Conservation (phyloP, 2,329 filamentous ascomycete genomes). For the Penicillium sp. region DNA sequence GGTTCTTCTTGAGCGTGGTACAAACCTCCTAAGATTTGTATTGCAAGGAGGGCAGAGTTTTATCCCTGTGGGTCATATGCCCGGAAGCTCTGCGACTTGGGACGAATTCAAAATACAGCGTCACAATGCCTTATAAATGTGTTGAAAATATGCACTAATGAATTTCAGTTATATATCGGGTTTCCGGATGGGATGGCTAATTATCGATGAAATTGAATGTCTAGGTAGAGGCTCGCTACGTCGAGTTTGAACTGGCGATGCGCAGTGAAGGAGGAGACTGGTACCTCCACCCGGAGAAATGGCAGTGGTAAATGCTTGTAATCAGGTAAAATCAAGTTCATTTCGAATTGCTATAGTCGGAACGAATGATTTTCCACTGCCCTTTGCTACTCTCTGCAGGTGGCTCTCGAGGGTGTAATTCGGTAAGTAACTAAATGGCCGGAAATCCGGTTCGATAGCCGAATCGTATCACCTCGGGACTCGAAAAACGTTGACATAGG, state of each 20-base stretch:
- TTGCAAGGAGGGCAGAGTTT: no score
- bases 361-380: background rate
- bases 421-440: no score
- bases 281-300: constrained; percentile 9
- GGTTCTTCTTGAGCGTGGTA: no score
- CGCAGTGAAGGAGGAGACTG: constrained; percentile 7
- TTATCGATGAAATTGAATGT: constrained; percentile 10
- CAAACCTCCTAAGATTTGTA: no score
- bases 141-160: constrained; percentile 8
- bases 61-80: background rate
- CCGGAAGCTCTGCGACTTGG: no score
- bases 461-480: no score
- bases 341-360: background rate
- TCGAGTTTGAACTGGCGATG: constrained; percentile 11
- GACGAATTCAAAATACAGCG: no score
- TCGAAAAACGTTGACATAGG: no score
- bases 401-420: no score
- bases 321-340: constrained; percentile 2
- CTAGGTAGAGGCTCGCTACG: constrained; percentile 12
- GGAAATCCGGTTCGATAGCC: no score
- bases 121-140: constrained; percentile 1
- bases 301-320: constrained; percentile 6
- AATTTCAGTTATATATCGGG: constrained; percentile 9
- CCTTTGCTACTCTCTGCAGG: no score
- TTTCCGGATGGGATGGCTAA: constrained; percentile 15